Evolutionary conservation across 305 asterid species (phyloP), one percentile per base, ranked within the genome.

Genomic region (Lippia alba): DNA sequence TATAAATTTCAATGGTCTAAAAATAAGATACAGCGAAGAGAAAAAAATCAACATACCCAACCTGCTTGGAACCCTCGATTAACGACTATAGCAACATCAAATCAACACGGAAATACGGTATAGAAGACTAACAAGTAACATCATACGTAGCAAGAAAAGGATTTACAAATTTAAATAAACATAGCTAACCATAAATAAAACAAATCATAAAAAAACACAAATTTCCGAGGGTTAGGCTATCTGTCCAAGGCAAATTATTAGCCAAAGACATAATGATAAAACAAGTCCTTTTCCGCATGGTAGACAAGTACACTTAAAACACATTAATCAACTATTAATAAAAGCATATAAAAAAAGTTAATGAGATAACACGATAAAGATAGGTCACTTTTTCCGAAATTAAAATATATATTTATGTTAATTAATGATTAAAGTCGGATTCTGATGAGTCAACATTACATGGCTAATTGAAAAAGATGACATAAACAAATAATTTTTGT

Each of bases 361-460:
- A 44, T 10, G 8, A 44, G 49, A 44, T 44, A 44, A 44, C 12
- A 44, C 8, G 12, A 24, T 19, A 62, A 71, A 49, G 69, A 67
- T 46, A 62, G 24, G 63, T 66, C 55, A 19, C 65, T 60, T 67
- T 40, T 59, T 24, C 3, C 30, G 2, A 3, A 24, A 24, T 1
- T 24, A 1, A 24, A 24, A 24, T 24, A 3, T 36, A 36, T 36
- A 3, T 36, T 36, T 36, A 24, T 36, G 41, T 5, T 36, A 36
- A 12, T 36, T 33, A 67, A 72, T 41, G 51, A 68, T 55, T 63
- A 49, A 65, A 74, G 87, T 83, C 80, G 15, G 75, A 73, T 69
- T 82, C 74, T 49, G 49, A 69, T 89, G 96, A 89, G 86, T 89
- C 91, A 76, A 81, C 86, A 72, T 78, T 80, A 70, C 85, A 78